Conservation (phyloP, 2,329 filamentous ascomycete species). For the Teratosphaeria zuluensis region DNA sequence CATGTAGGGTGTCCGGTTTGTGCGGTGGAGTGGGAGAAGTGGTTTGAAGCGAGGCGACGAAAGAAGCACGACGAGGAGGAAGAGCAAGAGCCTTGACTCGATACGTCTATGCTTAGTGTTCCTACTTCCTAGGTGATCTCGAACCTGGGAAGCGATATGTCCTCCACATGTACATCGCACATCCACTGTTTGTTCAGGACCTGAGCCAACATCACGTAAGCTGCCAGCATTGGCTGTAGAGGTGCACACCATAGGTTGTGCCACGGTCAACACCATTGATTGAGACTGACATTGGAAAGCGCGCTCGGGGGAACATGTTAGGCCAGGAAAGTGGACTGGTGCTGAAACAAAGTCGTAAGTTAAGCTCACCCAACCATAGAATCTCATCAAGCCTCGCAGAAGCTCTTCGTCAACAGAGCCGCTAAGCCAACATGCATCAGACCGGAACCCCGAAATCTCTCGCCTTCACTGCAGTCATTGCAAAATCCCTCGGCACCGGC, state of each 20-base stretch:
- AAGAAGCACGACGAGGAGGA: background rate
- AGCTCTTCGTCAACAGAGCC: background rate
- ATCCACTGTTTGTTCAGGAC: too few relatives aligned
- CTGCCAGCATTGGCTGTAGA: too few relatives aligned
- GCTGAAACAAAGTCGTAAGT: background rate
- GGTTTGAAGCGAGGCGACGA: conserved; percentile 8
- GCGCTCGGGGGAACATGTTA: background rate
- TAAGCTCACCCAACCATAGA: background rate
- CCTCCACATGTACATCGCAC: too few relatives aligned
- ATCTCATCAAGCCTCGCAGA: background rate
- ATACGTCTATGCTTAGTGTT: too few relatives aligned
- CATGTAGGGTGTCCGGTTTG: conserved; percentile 19
- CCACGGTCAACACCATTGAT: too few relatives aligned
- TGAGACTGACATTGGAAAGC: too few relatives aligned
- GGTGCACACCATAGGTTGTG: too few relatives aligned
- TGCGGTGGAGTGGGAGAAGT: conserved; percentile 13
- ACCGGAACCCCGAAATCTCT: conserved; percentile 3
- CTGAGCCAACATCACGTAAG: too few relatives aligned
- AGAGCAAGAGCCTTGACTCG: background rate
- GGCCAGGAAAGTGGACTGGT: background rate
- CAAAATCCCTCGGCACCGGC: conserved; percentile 10
- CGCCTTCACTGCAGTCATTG: background rate
- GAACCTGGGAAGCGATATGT: too few relatives aligned
- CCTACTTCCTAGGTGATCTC: too few relatives aligned
- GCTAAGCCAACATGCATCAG: background rate